A percentile compares a stretch with the other conserved stretches of the same genome.
These are phyloP conservation scores for Amanita fuliginea DNA, from an alignment of 768 basidiomycete species.

Conservation along the genomic window DNA sequence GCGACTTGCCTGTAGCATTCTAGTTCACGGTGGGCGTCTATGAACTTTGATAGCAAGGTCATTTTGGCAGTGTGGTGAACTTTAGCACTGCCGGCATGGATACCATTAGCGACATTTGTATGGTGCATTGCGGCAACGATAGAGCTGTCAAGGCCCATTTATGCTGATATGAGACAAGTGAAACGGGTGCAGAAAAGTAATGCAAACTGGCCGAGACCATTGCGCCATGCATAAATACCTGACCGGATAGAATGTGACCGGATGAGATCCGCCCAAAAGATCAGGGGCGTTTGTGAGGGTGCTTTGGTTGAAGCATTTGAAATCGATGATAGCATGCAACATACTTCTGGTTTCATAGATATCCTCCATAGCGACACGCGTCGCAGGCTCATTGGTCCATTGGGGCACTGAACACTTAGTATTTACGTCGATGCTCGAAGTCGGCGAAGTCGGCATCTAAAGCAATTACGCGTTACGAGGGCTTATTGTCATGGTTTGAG, in stretches of 20 bases:
- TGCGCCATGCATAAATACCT: background rate
- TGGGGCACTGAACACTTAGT: too few species aligned
- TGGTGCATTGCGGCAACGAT: slow-evolving; percentile 11
- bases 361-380: too few species aligned
- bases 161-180: slow-evolving; percentile 3
- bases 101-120: background rate
- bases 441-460: too few species aligned
- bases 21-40: slow-evolving; percentile 40
- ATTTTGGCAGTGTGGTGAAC: background rate
- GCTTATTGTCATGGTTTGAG: too few species aligned
- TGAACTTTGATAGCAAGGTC: slow-evolving; percentile 23
- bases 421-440: too few species aligned
- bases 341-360: too few species aligned
- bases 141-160: slow-evolving; percentile 18
- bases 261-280: slow-evolving; percentile 6
- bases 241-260: background rate
- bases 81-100: slow-evolving; percentile 2
- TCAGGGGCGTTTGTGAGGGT: background rate
- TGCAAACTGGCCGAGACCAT: background rate
- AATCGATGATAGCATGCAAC: background rate
- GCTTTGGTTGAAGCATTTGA: too few species aligned
- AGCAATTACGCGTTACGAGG: too few species aligned
- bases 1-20: slow-evolving; percentile 40
- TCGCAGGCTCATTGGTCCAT: too few species aligned
- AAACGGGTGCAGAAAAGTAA: background rate